Percentiles rank a stretch among this genome's conserved stretches.
Conservation (phyloP, 345 rosid genomes). For the Salix udensis region DNA sequence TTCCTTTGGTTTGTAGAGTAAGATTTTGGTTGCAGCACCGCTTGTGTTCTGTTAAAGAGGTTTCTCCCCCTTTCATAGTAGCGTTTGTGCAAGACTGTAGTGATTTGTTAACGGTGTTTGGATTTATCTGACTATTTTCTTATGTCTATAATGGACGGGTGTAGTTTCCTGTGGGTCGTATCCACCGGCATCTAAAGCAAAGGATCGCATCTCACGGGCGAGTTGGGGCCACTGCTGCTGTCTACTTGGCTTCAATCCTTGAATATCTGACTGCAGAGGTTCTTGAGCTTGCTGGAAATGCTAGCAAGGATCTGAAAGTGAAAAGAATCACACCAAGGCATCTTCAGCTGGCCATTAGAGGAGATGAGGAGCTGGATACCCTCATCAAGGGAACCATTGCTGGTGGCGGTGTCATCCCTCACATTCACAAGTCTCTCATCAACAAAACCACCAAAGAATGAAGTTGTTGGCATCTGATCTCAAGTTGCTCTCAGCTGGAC, state of each 20-base stretch:
- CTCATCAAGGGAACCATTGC: slow-evolving; percentile 41
- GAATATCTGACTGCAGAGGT: slow-evolving; percentile 35
- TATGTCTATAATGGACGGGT: background rate
- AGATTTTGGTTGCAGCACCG: background rate
- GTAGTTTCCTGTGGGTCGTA: slow-evolving; percentile 35
- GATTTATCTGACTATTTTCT: background rate
- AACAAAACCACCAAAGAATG: slow-evolving; percentile 72
- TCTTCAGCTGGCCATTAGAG: slow-evolving; percentile 58
- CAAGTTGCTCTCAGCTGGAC: background rate
- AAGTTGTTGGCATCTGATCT: slow-evolving; percentile 4
- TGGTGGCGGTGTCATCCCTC: slow-evolving; percentile 89
- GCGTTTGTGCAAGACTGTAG: background rate
- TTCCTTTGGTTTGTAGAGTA: background rate
- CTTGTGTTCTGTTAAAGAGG: background rate
- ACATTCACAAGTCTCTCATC: slow-evolving; percentile 86
- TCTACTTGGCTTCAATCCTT: slow-evolving; percentile 32
- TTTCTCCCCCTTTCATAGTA: background rate
- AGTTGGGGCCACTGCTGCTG: slow-evolving; percentile 38
- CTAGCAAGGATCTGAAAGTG: slow-evolving; percentile 36
- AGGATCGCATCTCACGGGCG: slow-evolving; percentile 25
- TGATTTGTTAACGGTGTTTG: background rate
- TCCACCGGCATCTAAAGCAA: slow-evolving; percentile 32
- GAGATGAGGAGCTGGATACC: slow-evolving; percentile 59
- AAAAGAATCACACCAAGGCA: slow-evolving; percentile 49
- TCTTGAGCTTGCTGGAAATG: slow-evolving; percentile 35